Evolutionary conservation across 2,329 filamentous ascomycete species (phyloP).

Genomic region (Fusarium camptoceras): DNA sequence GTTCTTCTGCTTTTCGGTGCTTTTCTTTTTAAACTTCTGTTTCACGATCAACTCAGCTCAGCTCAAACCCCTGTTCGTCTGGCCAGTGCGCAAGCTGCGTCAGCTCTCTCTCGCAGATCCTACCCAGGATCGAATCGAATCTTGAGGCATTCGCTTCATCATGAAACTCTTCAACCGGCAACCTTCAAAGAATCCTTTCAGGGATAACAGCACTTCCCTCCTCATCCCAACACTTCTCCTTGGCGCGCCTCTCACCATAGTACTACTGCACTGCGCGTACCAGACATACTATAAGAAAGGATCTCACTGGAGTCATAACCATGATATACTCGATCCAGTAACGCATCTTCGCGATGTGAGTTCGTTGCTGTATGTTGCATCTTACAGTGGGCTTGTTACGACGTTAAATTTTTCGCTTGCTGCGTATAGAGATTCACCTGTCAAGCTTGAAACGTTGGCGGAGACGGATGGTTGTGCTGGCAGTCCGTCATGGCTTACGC

Average conservation of each 20-base stretch:
- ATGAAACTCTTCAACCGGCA: constrained; percentile 27
- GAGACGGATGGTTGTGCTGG: constrained; percentile 61
- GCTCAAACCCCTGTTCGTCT: background rate
- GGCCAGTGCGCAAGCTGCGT: constrained; percentile 8
- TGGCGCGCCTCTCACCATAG: constrained; percentile 15
- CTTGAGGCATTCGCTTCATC: background rate
- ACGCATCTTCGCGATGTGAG: background rate
- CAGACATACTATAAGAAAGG: constrained; percentile 14
- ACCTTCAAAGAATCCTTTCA: constrained; percentile 2
- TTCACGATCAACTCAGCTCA: background rate
- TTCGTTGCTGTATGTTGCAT: constrained; percentile 58
- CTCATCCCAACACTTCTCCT: constrained; percentile 32
- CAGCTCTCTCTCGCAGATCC: constrained; percentile 1
- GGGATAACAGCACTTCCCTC: constrained; percentile 5
- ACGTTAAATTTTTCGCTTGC: constrained; percentile 57
- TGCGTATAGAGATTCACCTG: constrained; percentile 28
- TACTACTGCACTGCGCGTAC: constrained; percentile 37
- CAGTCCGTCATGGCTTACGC: constrained; percentile 70
- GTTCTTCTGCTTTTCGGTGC: background rate
- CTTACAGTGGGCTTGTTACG: constrained; percentile 61
- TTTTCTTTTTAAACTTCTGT: background rate
- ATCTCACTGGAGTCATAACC: constrained; percentile 19
- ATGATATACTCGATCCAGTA: constrained; percentile 3
- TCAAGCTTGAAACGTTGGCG: constrained; percentile 56
- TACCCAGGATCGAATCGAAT: background rate